phyloP scores from a whole-genome alignment of 306 rosid species.

The Prosopis cineraria region DNA sequence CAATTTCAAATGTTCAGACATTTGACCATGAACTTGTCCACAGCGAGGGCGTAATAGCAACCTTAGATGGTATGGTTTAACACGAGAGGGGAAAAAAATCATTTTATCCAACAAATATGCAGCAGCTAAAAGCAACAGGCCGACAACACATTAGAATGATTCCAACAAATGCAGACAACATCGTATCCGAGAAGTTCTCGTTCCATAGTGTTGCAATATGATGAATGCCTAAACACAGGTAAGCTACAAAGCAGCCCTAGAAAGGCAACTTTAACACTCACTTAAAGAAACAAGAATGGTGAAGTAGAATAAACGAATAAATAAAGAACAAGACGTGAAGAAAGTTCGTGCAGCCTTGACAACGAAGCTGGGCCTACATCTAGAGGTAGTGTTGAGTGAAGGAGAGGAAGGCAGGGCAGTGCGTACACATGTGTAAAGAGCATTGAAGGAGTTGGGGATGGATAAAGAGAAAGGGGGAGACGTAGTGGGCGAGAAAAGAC shows the following conservation, averaged over 20 bases:
- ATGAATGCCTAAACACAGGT: background rate
- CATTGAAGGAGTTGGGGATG: slow-evolving; percentile 52
- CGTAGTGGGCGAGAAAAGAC: slow-evolving; percentile 45
- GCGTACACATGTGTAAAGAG: slow-evolving; percentile 47
- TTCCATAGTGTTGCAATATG: background rate
- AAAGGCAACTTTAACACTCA: background rate
- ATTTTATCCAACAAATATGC: background rate
- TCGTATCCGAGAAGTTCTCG: background rate
- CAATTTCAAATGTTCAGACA: background rate
- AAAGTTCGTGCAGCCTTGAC: slow-evolving; percentile 55
- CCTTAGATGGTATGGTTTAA: no score
- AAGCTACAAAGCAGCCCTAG: background rate
- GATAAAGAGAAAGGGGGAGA: slow-evolving; percentile 37
- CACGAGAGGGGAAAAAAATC: background rate
- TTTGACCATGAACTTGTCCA: background rate
- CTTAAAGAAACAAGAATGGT: background rate
- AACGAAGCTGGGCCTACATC: slow-evolving; percentile 48
- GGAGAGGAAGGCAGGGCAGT: slow-evolving; percentile 33
- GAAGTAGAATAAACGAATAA: no score
- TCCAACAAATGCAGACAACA: background rate
- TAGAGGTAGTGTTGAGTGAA: slow-evolving; percentile 50
- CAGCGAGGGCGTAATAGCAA: background rate
- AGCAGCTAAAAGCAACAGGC: background rate
- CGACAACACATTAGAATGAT: background rate
- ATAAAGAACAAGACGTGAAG: background rate